phyloP scores from a whole-genome alignment of 1,139 yeast genomes.

The Taphrina flavorubra region DNA sequence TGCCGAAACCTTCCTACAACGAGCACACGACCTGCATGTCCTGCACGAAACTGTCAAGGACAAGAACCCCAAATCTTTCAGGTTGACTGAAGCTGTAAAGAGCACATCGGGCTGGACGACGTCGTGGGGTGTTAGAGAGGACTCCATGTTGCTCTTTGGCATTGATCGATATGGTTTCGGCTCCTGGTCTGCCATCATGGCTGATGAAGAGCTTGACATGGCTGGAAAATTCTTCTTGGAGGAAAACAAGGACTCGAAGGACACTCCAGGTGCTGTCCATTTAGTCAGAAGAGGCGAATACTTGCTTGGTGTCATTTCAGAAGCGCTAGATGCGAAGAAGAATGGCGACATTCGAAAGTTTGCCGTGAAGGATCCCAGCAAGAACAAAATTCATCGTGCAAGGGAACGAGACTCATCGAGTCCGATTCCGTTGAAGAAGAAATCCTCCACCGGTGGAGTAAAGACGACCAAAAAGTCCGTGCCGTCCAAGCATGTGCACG shows the following conservation, averaged over 20 bases:
- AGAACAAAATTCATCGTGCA: conserved; percentile 20
- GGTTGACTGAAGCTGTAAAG: conserved; percentile 68
- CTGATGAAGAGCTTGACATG: conserved; percentile 88
- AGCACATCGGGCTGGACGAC: conserved; percentile 91
- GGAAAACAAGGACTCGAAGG: conserved; percentile 55
- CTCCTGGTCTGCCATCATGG: conserved; percentile 91
- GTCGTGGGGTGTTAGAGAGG: conserved; percentile 82
- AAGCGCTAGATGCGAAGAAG: conserved; percentile 48
- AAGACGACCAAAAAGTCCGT: conserved; percentile 12
- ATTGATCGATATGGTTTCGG: conserved; percentile 94
- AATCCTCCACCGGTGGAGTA: background rate
- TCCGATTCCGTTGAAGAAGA: conserved; percentile 28
- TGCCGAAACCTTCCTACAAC: conserved; percentile 81
- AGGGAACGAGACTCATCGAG: conserved; percentile 32
- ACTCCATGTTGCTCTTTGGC: conserved; percentile 84
- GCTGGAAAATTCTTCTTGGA: conserved; percentile 78
- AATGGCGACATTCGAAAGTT: conserved; percentile 34
- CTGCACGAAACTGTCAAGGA: conserved; percentile 64
- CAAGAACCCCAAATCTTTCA: conserved; percentile 64
- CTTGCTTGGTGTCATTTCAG: conserved; percentile 70
- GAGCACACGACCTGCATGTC: conserved; percentile 80
- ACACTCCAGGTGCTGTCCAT: conserved; percentile 92
- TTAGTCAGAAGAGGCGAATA: conserved; percentile 93
- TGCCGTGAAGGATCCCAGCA: conserved; percentile 26
- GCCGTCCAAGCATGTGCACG: conserved; percentile 5